phyloP scores from a whole-genome alignment of 805 yeast species.

The Hemisphaericaspora nanyangensis region DNA sequence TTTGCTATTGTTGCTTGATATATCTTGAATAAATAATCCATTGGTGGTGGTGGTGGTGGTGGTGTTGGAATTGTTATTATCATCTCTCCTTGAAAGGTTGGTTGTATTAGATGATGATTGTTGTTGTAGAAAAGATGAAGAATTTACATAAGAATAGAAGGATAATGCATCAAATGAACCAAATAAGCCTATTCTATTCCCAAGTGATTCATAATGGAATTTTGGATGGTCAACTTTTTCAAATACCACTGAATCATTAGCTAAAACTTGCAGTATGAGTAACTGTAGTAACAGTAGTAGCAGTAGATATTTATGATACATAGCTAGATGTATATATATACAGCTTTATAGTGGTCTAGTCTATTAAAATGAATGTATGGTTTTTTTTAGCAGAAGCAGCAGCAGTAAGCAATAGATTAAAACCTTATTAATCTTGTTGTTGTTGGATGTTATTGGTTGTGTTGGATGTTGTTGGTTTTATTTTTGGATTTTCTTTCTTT shows the following conservation, averaged over 20 bases:
- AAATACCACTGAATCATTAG: slow-evolving; percentile 5
- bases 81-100: slow-evolving; percentile 9
- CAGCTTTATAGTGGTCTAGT: too few species aligned
- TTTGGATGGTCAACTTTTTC: slow-evolving; percentile 14
- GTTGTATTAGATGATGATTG: not conserved
- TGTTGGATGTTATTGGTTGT: too few species aligned
- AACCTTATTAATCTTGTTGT: too few species aligned
- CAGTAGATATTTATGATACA: too few species aligned
- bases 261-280: not conserved
- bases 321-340: too few species aligned
- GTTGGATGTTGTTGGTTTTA: too few species aligned
- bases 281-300: too few species aligned
- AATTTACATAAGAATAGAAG: slow-evolving; percentile 23
- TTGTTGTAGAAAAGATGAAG: slow-evolving; percentile 18
- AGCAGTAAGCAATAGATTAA: too few species aligned
- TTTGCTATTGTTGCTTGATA: slow-evolving; percentile 13
- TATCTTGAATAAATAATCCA: slow-evolving; percentile 21
- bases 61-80: not conserved
- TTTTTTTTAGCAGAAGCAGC: too few species aligned
- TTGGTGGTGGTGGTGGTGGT: slow-evolving; percentile 4
- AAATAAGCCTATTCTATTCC: slow-evolving; percentile 28
- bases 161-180: slow-evolving; percentile 29
- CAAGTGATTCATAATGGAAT: slow-evolving; percentile 21
- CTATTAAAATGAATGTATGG: too few species aligned
- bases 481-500: too few species aligned